phyloP scores from a whole-genome alignment of 2,329 filamentous ascomycete genomes.

The Fusarium sp. region DNA sequence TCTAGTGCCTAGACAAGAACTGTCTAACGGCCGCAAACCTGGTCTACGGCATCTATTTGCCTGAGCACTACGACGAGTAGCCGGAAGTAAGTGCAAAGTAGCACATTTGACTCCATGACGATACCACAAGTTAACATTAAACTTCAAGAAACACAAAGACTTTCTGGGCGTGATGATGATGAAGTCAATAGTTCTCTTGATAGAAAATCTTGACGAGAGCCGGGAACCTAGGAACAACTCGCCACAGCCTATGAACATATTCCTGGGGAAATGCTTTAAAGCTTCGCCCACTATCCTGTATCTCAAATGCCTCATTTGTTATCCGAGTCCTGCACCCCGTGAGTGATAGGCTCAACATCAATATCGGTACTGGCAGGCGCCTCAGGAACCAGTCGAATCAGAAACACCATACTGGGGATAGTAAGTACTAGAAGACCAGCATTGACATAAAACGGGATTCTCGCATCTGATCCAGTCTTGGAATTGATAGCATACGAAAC shows the following conservation, averaged over 20 bases:
- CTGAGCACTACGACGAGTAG: neutral
- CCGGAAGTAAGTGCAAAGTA: neutral
- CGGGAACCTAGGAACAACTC: neutral
- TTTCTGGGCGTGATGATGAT: accelerated
- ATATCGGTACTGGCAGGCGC: neutral
- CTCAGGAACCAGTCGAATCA: neutral
- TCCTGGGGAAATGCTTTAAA: neutral
- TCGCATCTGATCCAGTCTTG: neutral
- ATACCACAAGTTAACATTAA: neutral
- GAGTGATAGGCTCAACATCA: neutral
- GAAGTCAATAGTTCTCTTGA: neutral
- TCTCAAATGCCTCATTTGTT: neutral
- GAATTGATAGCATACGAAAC: conserved; percentile 1
- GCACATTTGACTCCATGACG: neutral
- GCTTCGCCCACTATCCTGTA: neutral
- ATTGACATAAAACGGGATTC: neutral
- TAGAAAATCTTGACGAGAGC: neutral
- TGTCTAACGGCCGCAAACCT: neutral
- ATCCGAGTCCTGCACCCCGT: neutral
- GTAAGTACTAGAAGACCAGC: neutral
- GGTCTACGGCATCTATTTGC: neutral
- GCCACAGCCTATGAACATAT: neutral
- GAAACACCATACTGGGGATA: neutral
- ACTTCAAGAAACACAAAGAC: neutral
- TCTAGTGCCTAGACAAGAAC: neutral